Evolutionary conservation across 768 basidiomycete genomes (phyloP).

Genomic region (Fibroporia radiculosa): DNA sequence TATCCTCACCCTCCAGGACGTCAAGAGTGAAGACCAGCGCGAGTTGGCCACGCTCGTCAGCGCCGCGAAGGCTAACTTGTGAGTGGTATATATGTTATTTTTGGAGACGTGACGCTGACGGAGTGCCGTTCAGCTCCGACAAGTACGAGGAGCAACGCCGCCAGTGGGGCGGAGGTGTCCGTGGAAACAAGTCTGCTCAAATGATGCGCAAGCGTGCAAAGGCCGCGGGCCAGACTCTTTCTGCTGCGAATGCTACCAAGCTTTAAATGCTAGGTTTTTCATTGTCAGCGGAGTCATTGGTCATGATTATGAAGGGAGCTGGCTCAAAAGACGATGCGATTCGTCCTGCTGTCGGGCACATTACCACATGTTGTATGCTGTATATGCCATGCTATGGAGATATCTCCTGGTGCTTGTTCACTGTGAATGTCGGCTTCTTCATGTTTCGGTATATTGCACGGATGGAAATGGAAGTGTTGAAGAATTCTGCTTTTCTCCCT

Average conservation of each 20-base stretch:
- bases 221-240: slow-evolving; percentile 67
- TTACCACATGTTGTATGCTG: neutral
- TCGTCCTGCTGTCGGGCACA: neutral
- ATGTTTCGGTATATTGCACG: neutral
- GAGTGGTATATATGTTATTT: slow-evolving; percentile 26
- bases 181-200: slow-evolving; percentile 90
- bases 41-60: slow-evolving; percentile 89
- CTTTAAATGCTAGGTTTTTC: slow-evolving; percentile 34
- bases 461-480: too few species aligned
- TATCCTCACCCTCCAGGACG: slow-evolving; percentile 86
- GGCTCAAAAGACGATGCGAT: neutral
- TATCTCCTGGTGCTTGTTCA: neutral
- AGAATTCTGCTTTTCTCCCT: too few species aligned
- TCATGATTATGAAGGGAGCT: neutral
- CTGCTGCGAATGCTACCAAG: slow-evolving; percentile 51
- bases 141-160: slow-evolving; percentile 91
- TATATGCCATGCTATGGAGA: slow-evolving; percentile 1
- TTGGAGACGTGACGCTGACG: neutral
- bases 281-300: neutral
- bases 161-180: slow-evolving; percentile 94
- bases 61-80: slow-evolving; percentile 98
- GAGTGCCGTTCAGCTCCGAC: slow-evolving; percentile 49
- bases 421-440: neutral
- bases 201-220: slow-evolving; percentile 94
- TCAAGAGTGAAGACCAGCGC: slow-evolving; percentile 88